A percentile compares a stretch with the other conserved stretches of the same genome.
These are phyloP conservation scores for Kurtzmaniella quercitrusa DNA, from an alignment of 1,139 yeast genomes.

Conservation along the genomic window DNA sequence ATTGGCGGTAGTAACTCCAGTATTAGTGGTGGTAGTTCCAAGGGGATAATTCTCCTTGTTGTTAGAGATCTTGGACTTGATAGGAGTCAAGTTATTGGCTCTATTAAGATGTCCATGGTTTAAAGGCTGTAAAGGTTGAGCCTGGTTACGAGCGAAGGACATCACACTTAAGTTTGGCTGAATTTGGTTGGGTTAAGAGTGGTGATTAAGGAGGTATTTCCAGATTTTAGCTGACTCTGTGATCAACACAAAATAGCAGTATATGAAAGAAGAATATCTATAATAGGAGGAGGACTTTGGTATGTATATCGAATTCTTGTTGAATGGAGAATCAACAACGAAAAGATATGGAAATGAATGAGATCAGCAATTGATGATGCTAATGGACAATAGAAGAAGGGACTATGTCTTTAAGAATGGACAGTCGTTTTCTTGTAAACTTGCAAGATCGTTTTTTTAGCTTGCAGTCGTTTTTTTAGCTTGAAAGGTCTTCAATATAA, in stretches of 20 bases:
- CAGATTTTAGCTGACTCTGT: neutral
- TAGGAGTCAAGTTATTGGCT: constrained; percentile 37
- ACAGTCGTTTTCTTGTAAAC: no score
- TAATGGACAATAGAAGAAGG: no score
- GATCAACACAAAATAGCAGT: neutral
- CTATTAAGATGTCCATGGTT: constrained; percentile 44
- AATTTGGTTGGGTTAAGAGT: no score
- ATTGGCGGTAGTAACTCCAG: constrained; percentile 4
- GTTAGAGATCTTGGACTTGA: constrained; percentile 28
- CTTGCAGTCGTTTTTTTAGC: no score
- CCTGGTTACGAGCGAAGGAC: constrained; percentile 1
- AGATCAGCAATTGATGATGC: no score
- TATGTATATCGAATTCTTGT: neutral
- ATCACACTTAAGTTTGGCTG: neutral
- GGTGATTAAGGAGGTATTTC: no score
- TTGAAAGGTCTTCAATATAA: no score
- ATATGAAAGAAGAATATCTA: neutral
- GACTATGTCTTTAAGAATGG: no score
- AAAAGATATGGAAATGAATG: neutral
- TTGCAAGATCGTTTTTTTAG: no score
- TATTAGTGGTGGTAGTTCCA: constrained; percentile 2
- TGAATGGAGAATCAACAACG: neutral
- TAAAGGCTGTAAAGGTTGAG: constrained; percentile 45
- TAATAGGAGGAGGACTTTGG: neutral
- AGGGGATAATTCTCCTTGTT: constrained; percentile 22